Evolutionary conservation across 257 asterid species (phyloP), one percentile per base, ranked within the genome.

Genomic region (Lavandula angustifolia): DNA sequence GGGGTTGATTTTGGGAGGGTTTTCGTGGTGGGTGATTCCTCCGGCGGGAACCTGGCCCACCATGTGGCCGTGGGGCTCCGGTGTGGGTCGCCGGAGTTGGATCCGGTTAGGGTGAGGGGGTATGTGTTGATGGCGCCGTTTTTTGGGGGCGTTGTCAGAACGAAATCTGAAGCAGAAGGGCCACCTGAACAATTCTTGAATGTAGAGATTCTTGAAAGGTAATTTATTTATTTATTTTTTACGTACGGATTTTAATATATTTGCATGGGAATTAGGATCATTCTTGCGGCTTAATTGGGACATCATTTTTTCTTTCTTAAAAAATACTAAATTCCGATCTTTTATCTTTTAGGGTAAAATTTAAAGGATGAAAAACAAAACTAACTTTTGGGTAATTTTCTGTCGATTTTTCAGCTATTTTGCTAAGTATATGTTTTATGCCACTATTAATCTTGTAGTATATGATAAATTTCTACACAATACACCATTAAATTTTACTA

Each of bases 1-100:
- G 77, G 79, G 13, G 59, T 87, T 10, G 94, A 84, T 64, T 86
- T 82, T 38, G 85, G 73, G 10, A 67, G 68, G 66, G 94, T 86
- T 60, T 88, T 75, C 43, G 52, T 91, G 0, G 10, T 86, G 37
- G 98, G 95, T 0, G 98, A 91, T 68, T 91, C 98, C 1, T 88
- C 96, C 18, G 98, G 98, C 16, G 98, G 96, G 54, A 91, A 78
- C 76, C 44, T 91, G 64, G 96, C 96, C 37, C 98, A 91, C 75
- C 98, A 91, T 47, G 66, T 88, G 76, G 92, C 96, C 38, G 84
- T 86, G 66, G 78, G 79, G 78, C 79, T 91, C 46, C 70, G 94
- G 1, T 76, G 75, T 6, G 88, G 87, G 0, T 86, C 96, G 5
- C 81, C 78, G 42, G 86, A 46, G 4, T 3, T 91, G 70, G 68